Evolutionary conservation across 2,329 filamentous ascomycete genomes (phyloP).

Genomic region (Pseudocercospora ulei): DNA sequence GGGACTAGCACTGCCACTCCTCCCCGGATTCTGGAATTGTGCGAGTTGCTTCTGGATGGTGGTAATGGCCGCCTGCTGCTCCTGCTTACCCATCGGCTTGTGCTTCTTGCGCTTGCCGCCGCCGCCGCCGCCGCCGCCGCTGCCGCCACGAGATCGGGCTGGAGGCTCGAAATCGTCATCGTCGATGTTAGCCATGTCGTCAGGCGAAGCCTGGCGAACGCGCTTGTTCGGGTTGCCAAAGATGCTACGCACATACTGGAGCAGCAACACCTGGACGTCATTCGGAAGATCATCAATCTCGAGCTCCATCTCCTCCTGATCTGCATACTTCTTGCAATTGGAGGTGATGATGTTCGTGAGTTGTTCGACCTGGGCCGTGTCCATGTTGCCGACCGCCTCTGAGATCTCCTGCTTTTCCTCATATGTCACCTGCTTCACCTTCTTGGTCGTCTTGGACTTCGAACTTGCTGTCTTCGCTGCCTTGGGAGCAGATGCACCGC

Average conservation of each 20-base stretch:
- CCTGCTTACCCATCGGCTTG: conserved; percentile 64
- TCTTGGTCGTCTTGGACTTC: conserved; percentile 46
- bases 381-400: conserved; percentile 47
- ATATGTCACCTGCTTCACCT: conserved; percentile 57
- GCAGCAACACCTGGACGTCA: conserved; percentile 47
- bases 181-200: conserved; percentile 33
- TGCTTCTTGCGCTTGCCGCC: conserved; percentile 56
- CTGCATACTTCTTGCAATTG: conserved; percentile 60
- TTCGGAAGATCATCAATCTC: conserved; percentile 53
- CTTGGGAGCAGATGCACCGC: conserved; percentile 26
- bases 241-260: conserved; percentile 46
- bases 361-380: conserved; percentile 64
- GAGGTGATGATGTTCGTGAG: conserved; percentile 85
- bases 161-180: conserved; percentile 45
- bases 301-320: conserved; percentile 54
- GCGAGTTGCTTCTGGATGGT: conserved; percentile 52
- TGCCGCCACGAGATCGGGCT: too few relatives aligned
- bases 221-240: conserved; percentile 30
- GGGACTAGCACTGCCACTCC: conserved; percentile 23
- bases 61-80: conserved; percentile 59
- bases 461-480: conserved; percentile 36
- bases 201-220: conserved; percentile 25
- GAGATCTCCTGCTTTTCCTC: conserved; percentile 88
- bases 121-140: conserved; percentile 18
- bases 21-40: conserved; percentile 25